Evolutionary conservation across 768 basidiomycete species (phyloP).

Genomic region (Artomyces pyxidatus): DNA sequence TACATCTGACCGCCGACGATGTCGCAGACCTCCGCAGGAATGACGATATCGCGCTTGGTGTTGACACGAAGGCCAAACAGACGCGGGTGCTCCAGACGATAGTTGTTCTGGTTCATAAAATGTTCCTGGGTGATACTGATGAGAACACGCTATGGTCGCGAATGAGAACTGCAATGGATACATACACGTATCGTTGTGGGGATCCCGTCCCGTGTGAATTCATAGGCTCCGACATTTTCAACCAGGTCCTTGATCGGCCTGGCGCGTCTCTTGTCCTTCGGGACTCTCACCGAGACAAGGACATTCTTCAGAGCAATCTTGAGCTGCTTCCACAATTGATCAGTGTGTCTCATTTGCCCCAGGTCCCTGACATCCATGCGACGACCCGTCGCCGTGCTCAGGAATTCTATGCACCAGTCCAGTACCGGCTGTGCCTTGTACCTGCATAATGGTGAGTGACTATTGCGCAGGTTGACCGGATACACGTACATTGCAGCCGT

Average conservation of each 20-base stretch:
- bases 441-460: neutral
- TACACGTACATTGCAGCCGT: slow-evolving; percentile 8
- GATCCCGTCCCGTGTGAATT: slow-evolving; percentile 8
- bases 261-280: slow-evolving; percentile 1
- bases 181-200: slow-evolving; percentile 8
- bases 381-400: slow-evolving; percentile 2
- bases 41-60: slow-evolving; percentile 1
- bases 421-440: slow-evolving; percentile 11
- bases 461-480: neutral
- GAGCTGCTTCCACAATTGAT: slow-evolving; percentile 3
- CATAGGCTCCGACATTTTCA: neutral
- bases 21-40: slow-evolving; percentile 14
- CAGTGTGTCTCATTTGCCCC: slow-evolving; percentile 2
- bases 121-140: slow-evolving; percentile 1
- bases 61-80: slow-evolving; percentile 13
- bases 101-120: slow-evolving; percentile 6
- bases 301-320: slow-evolving; percentile 5
- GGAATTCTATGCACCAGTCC: slow-evolving; percentile 8
- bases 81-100: slow-evolving; percentile 3
- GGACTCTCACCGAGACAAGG: slow-evolving; percentile 6
- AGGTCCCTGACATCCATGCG: neutral
- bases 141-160: neutral
- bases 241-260: slow-evolving; percentile 13
- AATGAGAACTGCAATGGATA: neutral
- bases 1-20: slow-evolving; percentile 14